Evolutionary conservation across 2,329 filamentous ascomycete species (phyloP).

Genomic region (Stemphylium beticola): DNA sequence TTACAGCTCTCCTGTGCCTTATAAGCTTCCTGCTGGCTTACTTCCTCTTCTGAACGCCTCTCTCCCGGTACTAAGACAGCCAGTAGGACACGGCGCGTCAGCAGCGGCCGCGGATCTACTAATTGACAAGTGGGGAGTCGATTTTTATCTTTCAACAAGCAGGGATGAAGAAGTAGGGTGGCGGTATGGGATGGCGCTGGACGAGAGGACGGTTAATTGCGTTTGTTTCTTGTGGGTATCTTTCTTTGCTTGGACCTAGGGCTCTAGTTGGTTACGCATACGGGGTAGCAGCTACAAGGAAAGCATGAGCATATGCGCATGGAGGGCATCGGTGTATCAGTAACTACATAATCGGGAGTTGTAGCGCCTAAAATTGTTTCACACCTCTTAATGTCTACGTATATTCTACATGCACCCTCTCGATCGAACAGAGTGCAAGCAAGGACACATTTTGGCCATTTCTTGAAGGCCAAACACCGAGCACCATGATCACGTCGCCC

Average conservation of each 20-base stretch:
- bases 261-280: conserved; percentile 33
- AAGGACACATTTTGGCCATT: no score
- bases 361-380: conserved; percentile 19
- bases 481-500: no score
- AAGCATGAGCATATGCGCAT: conserved; percentile 18
- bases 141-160: conserved; percentile 16
- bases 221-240: conserved; percentile 31
- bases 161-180: conserved; percentile 10
- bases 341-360: conserved; percentile 33
- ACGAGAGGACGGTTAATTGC: conserved; percentile 17
- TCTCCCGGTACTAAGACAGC: conserved; percentile 26
- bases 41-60: conserved; percentile 79
- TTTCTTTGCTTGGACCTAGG: conserved; percentile 23
- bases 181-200: conserved; percentile 5
- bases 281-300: conserved; percentile 22
- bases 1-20: conserved; percentile 83
- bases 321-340: conserved; percentile 39
- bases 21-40: conserved; percentile 93
- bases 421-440: no score
- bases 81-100: conserved; percentile 28
- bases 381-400: conserved; percentile 3
- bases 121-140: conserved; percentile 24
- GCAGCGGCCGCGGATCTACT: conserved; percentile 27
- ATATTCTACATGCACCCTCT: neutral
- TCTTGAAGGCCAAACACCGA: no score